Base-by-base conservation (phyloP, 1,284 basidiomycete genomes). In the Heimioporus punctisporus region DNA sequence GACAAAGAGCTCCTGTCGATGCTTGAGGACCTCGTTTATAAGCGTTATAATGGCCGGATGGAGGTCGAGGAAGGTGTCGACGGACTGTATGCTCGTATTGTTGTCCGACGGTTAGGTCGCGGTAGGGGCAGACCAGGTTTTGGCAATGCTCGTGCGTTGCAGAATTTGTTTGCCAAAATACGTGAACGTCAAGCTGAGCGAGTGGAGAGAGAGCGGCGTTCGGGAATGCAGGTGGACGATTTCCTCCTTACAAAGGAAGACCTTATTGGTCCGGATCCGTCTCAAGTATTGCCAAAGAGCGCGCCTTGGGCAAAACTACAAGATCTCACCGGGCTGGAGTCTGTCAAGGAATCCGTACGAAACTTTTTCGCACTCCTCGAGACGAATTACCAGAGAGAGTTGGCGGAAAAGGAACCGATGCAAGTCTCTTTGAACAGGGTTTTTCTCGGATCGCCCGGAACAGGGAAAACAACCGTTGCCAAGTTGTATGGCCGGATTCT, bases 391-490 rank as follows among this genome's bases (percentile, higher is more conserved):
- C 56, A 75, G 12, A 79, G 86, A 12, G 86, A 88, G 62, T 64
- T 88, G 21, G 50, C 56, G 34, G 86, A 87, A 64, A 72, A 76
- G 59, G 72, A 79, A 50, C 84, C 82, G 1, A 51, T 84, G 15
- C 68, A 76, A 52, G 59, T 83, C 7, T 82, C 84, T 17, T 75
- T 88, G 52, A 88, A 88, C 56, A 77, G 82, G 19, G 81, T 84
- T 1, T 86, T 88, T 63, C 62, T 85, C 15, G 86, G 85, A 3
- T 80, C 78, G 2, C 86, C 86, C 3, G 85, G 85, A 2, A 88
- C 86, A 3, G 86, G 86, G 0, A 88, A 88, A 63, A 88, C 85
- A 5, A 82, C 85, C 0, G 85, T 88, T 0, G 85, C 84, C 4
- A 81, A 81, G 59, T 60, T 85, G 19, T 88, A 88, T 56, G 86